These are phyloP conservation scores for Rhododendron mucronatum DNA, from an alignment of 148 eudicot genomes.

Conservation along the genomic window DNA sequence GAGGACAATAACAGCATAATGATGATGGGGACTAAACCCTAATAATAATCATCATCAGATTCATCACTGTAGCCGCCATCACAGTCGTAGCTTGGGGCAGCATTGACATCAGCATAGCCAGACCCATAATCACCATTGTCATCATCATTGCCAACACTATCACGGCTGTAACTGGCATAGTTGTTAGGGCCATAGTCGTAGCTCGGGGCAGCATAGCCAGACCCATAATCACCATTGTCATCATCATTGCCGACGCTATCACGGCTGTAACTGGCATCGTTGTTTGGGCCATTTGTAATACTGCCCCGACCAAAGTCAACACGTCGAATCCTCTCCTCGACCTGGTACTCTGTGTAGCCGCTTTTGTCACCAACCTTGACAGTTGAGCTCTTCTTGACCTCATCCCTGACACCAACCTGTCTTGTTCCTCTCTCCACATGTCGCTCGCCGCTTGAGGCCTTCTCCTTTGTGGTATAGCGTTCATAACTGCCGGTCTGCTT, in stretches of 20 bases:
- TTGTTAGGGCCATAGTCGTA: not conserved
- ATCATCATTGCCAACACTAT: not conserved
- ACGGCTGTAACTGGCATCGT: not conserved
- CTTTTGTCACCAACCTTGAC: not conserved
- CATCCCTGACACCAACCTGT: constrained; percentile 4
- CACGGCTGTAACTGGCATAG: not conserved
- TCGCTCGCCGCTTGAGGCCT: not conserved
- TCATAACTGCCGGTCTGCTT: constrained; percentile 1
- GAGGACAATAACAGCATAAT: not conserved
- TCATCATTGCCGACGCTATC: not conserved
- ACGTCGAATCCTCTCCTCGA: not conserved
- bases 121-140: not conserved
- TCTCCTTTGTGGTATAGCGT: not conserved
- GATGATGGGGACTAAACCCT: not conserved
- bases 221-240: not conserved
- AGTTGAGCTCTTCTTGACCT: not conserved
- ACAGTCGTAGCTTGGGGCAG: not conserved
- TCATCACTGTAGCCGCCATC: not conserved
- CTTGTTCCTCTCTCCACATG: not conserved
- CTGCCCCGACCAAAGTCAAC: constrained; percentile 2
- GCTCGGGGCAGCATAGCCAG: no score
- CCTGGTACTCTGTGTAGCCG: constrained; percentile 1
- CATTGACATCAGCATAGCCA: not conserved
- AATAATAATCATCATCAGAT: not conserved
- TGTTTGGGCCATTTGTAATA: not conserved